These are phyloP conservation scores for Malus sieversii DNA, from an alignment of 306 rosid species.

Conservation along the genomic window DNA sequence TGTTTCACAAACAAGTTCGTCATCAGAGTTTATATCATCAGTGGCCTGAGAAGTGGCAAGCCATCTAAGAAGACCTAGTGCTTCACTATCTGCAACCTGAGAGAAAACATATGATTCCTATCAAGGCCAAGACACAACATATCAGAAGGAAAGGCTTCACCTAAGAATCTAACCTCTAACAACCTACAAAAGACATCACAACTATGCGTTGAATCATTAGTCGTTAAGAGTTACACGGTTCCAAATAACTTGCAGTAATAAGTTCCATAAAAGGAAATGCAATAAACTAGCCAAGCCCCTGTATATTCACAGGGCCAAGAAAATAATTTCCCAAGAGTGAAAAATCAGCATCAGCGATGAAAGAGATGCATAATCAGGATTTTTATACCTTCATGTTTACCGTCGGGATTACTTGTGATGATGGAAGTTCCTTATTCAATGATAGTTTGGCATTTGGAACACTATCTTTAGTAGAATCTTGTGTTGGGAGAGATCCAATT, in stretches of 20 bases:
- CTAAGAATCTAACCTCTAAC: neutral
- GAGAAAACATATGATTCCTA: conserved; percentile 16
- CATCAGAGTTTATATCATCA: conserved; percentile 71
- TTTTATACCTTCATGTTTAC: conserved; percentile 36
- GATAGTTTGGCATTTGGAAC: conserved; percentile 8
- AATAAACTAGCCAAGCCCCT: neutral
- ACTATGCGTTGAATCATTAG: neutral
- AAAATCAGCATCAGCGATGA: neutral
- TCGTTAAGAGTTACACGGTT: neutral
- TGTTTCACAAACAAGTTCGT: conserved; percentile 73
- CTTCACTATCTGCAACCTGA: conserved; percentile 63
- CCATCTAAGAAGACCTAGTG: conserved; percentile 70
- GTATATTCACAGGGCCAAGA: neutral
- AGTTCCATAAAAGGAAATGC: neutral
- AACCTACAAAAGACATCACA: neutral
- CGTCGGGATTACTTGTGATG: conserved; percentile 27
- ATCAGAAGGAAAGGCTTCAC: neutral
- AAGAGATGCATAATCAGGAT: neutral
- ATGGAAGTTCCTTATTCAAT: conserved; percentile 36
- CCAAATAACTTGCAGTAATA: neutral
- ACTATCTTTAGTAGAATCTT: conserved; percentile 30
- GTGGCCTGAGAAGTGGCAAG: conserved; percentile 78
- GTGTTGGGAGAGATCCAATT: conserved; percentile 45
- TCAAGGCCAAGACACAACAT: neutral
- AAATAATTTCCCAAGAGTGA: neutral